Percentiles rank a stretch among this genome's conserved stretches.
phyloP scores from a whole-genome alignment of 2,329 filamentous ascomycete species.

The Myriosclerotinia curreyana region DNA sequence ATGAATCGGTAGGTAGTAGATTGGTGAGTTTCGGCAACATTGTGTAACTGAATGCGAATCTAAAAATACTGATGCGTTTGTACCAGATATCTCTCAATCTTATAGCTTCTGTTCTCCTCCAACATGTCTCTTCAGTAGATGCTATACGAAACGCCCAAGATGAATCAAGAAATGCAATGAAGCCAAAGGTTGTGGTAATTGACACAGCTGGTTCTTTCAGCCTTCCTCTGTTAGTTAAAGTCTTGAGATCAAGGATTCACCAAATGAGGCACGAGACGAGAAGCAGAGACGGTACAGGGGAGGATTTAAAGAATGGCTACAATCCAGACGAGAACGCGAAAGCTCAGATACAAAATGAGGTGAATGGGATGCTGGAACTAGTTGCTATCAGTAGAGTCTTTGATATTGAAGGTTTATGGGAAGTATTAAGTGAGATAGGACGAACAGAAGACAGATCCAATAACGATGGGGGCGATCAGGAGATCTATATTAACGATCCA shows the following conservation, averaged over 20 bases:
- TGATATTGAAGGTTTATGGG: slow-evolving; percentile 56
- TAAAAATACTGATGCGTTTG: slow-evolving; percentile 7
- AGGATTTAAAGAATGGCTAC: not conserved
- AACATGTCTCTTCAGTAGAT: not conserved
- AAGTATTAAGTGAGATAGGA: slow-evolving; percentile 52
- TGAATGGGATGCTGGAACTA: slow-evolving; percentile 44
- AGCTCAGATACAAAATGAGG: slow-evolving; percentile 23
- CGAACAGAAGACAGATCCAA: not conserved
- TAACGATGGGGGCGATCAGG: not conserved
- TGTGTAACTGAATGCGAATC: not conserved
- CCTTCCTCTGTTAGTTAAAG: slow-evolving; percentile 31
- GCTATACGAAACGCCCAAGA: not conserved
- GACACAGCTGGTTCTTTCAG: slow-evolving; percentile 38
- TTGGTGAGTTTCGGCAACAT: slow-evolving; percentile 31
- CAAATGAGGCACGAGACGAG: not conserved
- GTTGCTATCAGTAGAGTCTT: slow-evolving; percentile 57
- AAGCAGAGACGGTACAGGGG: not conserved
- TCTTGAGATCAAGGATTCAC: slow-evolving; percentile 31
- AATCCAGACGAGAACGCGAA: not conserved
- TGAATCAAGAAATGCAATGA: not conserved
- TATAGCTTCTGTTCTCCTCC: slow-evolving; percentile 30
- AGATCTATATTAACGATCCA: not conserved
- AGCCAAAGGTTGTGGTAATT: slow-evolving; percentile 33
- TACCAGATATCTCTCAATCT: slow-evolving; percentile 35
- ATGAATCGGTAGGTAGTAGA: slow-evolving; percentile 31